Evolutionary conservation across 495 filamentous ascomycete species (phyloP), one percentile per base, ranked within the genome.

Genomic region (Penicillium bialowiezense): DNA sequence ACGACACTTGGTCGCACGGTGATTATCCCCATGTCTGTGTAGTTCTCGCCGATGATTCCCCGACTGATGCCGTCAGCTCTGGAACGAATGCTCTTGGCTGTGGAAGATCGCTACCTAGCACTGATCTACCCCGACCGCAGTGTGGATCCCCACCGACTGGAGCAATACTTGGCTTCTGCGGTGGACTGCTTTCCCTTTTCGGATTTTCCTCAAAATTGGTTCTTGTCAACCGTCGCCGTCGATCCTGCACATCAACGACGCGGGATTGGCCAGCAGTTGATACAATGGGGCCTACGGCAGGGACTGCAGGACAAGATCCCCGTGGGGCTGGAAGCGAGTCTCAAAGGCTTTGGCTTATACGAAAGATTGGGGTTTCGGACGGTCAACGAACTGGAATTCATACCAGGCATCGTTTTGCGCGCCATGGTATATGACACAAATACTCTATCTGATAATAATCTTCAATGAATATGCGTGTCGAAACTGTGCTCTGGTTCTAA

Each of bases 201-300:
- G 6, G 23, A 12, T 3, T 39, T 19, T 21, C 45, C 49, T 0
- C 38, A 54, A 8, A 20, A 54, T 15, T 53, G 39, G 47, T 56
- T 58, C 33, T 61, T 65, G 19, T 45, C 45, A 10, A 53, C 51
- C 12, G 21, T 63, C 5, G 63, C 63, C 4, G 56, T 62, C 3
- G 50, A 62, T 23, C 64, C 59, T 0, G 33, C 17, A 1, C 56
- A 58, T 38, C 58, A 64, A 29, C 58, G 56, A 17, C 39, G 55
- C n/a, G 68, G 62, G 12, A 51, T 58, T 7, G 65, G 59, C 24
- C 56, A 55, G n/a, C 36, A 52, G 19, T 51, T 69, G 10, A 40
- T 68, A 31, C 42, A 50, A 40, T 65, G 55, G 60, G 65, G 60
- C 10, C 42, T 63, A 23, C 49, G 56, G 32, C 54, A 54, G 41